Evolutionary conservation across 1,139 yeast genomes (phyloP).

Genomic region (Hansenula sp.): DNA sequence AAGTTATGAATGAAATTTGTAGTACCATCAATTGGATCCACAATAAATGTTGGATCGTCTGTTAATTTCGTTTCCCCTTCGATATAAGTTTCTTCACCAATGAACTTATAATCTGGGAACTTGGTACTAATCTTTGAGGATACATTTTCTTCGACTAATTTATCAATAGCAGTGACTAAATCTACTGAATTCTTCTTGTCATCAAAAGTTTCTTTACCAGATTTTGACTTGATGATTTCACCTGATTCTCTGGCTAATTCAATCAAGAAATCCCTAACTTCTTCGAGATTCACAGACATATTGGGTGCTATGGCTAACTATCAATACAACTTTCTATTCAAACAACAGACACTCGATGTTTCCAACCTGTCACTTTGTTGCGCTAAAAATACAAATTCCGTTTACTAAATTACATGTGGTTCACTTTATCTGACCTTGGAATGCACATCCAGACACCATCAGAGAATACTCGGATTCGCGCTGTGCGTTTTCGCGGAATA

Average conservation of each 20-base stretch:
- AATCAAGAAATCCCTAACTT: conserved; percentile 39
- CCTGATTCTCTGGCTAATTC: conserved; percentile 50
- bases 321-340: not conserved
- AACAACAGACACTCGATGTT: not conserved
- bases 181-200: conserved; percentile 57
- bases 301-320: too few species aligned
- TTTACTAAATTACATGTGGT: too few species aligned
- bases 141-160: conserved; percentile 47
- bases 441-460: not conserved
- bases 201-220: conserved; percentile 46
- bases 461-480: too few species aligned
- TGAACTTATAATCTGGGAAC: conserved; percentile 46
- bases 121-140: conserved; percentile 28
- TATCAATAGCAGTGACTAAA: conserved; percentile 55
- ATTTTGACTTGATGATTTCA: conserved; percentile 37
- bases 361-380: too few species aligned
- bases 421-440: not conserved
- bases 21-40: conserved; percentile 62
- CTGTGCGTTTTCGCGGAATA: too few species aligned
- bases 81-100: conserved; percentile 56
- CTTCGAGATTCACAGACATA: conserved; percentile 26
- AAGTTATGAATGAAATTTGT: conserved; percentile 58
- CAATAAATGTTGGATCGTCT: conserved; percentile 54
- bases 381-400: too few species aligned
- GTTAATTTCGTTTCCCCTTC: conserved; percentile 42